phyloP scores from a whole-genome alignment of 345 rosid genomes.

The Pugionium dolabratum region DNA sequence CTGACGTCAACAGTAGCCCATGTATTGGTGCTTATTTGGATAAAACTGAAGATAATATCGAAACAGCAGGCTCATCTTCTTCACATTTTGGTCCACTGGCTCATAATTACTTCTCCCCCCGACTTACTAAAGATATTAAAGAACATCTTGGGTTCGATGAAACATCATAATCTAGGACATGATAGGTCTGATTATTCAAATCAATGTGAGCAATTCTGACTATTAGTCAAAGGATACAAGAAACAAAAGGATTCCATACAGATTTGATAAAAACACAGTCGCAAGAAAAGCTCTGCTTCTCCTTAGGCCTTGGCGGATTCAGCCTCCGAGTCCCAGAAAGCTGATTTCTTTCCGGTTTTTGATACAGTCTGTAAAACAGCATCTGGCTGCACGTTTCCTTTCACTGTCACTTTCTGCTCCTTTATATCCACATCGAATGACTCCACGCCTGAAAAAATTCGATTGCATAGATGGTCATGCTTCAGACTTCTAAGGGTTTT shows the following conservation, averaged over 20 bases:
- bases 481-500: background rate
- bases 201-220: background rate
- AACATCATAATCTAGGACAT: background rate
- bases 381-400: slow-evolving; percentile 78
- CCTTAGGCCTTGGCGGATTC: slow-evolving; percentile 31
- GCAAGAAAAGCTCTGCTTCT: slow-evolving; percentile 8
- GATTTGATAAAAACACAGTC: slow-evolving; percentile 18
- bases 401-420: slow-evolving; percentile 90
- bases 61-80: background rate
- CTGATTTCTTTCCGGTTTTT: slow-evolving; percentile 79
- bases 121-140: background rate
- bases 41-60: slow-evolving; percentile 3
- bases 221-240: slow-evolving; percentile 5
- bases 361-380: slow-evolving; percentile 78
- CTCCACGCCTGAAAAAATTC: slow-evolving; percentile 55
- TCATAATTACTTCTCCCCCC: background rate
- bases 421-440: slow-evolving; percentile 71
- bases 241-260: background rate
- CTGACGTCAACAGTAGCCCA: background rate
- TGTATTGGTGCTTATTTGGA: background rate
- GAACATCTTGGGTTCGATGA: background rate
- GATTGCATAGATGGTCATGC: background rate
- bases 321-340: slow-evolving; percentile 58
- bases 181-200: background rate
- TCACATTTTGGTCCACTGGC: background rate